A percentile compares a stretch with the other conserved stretches of the same genome.
phyloP scores from a whole-genome alignment of 768 basidiomycete species.

The Rhizopogon rudus region DNA sequence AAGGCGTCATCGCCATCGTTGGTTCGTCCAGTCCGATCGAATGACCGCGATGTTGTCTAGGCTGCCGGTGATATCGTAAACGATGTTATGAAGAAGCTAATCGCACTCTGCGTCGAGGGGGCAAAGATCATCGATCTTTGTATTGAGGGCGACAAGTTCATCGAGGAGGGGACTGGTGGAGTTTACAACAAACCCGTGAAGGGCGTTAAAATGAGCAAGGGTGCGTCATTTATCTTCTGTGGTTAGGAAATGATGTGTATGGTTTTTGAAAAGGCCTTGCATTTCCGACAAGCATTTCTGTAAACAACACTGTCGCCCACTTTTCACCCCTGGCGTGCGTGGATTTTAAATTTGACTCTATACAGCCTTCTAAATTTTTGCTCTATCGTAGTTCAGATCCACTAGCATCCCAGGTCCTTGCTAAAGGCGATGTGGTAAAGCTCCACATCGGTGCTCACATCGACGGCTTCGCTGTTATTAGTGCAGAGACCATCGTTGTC shows the following conservation, averaged over 20 bases:
- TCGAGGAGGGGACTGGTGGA: slow-evolving; percentile 78
- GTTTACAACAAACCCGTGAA: slow-evolving; percentile 92
- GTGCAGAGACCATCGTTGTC: slow-evolving; percentile 90
- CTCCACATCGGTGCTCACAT: slow-evolving; percentile 96
- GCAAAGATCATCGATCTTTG: slow-evolving; percentile 89
- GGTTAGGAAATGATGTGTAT: neutral
- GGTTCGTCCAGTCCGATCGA: neutral
- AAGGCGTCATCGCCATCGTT: neutral
- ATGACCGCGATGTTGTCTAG: slow-evolving; percentile 30
- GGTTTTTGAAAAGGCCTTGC: slow-evolving; percentile 61
- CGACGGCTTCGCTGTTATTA: slow-evolving; percentile 92
- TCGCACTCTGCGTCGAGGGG: slow-evolving; percentile 72
- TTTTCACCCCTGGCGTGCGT: slow-evolving; percentile 93
- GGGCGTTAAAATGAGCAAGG: slow-evolving; percentile 84
- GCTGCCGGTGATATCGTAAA: slow-evolving; percentile 90
- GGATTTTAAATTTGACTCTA: neutral
- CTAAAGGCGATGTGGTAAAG: slow-evolving; percentile 91
- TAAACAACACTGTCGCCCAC: slow-evolving; percentile 94
- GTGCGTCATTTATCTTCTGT: slow-evolving; percentile 35
- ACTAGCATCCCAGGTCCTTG: slow-evolving; percentile 60
- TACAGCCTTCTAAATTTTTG: neutral
- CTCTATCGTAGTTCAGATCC: slow-evolving; percentile 59
- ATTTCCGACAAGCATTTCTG: slow-evolving; percentile 90
- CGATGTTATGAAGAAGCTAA: slow-evolving; percentile 78
- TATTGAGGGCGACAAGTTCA: slow-evolving; percentile 87